A percentile compares a stretch with the other conserved stretches of the same genome.
Evolutionary conservation across 1,284 basidiomycete genomes (phyloP).

Genomic region (Rhodotorula sp.): DNA sequence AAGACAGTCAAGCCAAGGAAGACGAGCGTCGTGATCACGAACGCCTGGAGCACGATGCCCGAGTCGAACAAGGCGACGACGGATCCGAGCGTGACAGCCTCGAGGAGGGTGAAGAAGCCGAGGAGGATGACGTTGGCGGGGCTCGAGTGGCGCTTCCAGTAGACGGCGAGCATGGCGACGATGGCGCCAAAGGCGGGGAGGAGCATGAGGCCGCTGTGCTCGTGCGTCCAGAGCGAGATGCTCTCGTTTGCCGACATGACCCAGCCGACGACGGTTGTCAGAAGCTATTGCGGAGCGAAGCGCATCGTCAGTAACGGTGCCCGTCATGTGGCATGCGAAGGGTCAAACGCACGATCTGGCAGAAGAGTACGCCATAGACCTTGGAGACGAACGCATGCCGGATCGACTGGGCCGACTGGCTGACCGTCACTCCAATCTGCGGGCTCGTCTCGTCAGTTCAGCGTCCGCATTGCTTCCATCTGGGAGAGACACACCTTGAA

Average conservation of each 20-base stretch:
- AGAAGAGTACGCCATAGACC: conserved; percentile 43
- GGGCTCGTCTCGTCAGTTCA: neutral
- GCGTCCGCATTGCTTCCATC: no score
- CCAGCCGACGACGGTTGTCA: conserved; percentile 32
- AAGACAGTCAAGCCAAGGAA: conserved; percentile 84
- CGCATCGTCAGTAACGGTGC: no score
- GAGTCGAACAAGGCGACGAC: conserved; percentile 74
- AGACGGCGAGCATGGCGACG: conserved; percentile 66
- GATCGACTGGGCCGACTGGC: conserved; percentile 33
- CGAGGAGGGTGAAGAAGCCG: conserved; percentile 72
- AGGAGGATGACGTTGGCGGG: conserved; percentile 75
- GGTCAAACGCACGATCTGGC: conserved; percentile 36
- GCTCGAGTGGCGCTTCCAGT: conserved; percentile 77
- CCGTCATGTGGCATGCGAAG: no score
- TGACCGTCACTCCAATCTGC: conserved; percentile 43
- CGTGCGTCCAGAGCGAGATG: conserved; percentile 29
- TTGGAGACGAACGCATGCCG: conserved; percentile 44
- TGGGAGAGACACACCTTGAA: conserved; percentile 9
- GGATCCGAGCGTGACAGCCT: conserved; percentile 76
- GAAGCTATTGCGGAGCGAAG: neutral
- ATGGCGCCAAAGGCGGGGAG: conserved; percentile 21
- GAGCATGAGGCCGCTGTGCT: conserved; percentile 29
- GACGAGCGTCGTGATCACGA: conserved; percentile 81
- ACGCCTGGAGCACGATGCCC: conserved; percentile 76
- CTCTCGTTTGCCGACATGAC: conserved; percentile 22